Evolutionary conservation across 352 stramenopile species (phyloP).

Genomic region (Phytophthora sp.): DNA sequence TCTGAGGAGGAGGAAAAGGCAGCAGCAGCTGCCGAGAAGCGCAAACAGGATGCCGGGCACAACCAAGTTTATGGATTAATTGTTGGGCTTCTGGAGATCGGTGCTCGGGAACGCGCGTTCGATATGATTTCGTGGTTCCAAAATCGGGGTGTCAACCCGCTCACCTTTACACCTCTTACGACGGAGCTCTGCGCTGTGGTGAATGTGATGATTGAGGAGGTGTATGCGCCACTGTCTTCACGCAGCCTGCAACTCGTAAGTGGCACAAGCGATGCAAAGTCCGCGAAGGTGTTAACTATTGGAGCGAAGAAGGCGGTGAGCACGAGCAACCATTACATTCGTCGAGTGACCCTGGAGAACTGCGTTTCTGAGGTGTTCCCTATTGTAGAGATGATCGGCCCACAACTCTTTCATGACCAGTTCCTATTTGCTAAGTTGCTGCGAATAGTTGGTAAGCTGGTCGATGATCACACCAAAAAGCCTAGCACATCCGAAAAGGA

Average conservation of each 20-base stretch:
- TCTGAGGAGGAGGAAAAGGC: slow-evolving; percentile 29
- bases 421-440: slow-evolving; percentile 80
- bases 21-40: slow-evolving; percentile 19
- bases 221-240: slow-evolving; percentile 68
- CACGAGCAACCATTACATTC: slow-evolving; percentile 35
- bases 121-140: slow-evolving; percentile 86
- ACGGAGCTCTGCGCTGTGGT: slow-evolving; percentile 72
- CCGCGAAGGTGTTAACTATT: not conserved
- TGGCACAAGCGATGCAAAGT: not conserved
- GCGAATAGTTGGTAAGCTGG: slow-evolving; percentile 58
- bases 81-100: slow-evolving; percentile 81
- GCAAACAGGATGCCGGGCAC: slow-evolving; percentile 37
- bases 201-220: slow-evolving; percentile 58
- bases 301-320: slow-evolving; percentile 9
- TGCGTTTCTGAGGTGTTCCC: slow-evolving; percentile 59
- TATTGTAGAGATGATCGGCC: slow-evolving; percentile 69
- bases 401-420: slow-evolving; percentile 70
- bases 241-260: slow-evolving; percentile 52
- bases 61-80: slow-evolving; percentile 89
- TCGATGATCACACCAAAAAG: slow-evolving; percentile 51
- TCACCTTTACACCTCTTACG: slow-evolving; percentile 67
- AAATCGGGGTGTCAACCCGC: slow-evolving; percentile 62
- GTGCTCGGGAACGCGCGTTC: slow-evolving; percentile 63
- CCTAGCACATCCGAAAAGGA: slow-evolving; percentile 8
- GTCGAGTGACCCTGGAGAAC: slow-evolving; percentile 46